Evolutionary conservation across 352 stramenopile species (phyloP), one percentile per base, ranked within the genome.

Genomic region (Hyaloperonospora arabidopsidis): DNA sequence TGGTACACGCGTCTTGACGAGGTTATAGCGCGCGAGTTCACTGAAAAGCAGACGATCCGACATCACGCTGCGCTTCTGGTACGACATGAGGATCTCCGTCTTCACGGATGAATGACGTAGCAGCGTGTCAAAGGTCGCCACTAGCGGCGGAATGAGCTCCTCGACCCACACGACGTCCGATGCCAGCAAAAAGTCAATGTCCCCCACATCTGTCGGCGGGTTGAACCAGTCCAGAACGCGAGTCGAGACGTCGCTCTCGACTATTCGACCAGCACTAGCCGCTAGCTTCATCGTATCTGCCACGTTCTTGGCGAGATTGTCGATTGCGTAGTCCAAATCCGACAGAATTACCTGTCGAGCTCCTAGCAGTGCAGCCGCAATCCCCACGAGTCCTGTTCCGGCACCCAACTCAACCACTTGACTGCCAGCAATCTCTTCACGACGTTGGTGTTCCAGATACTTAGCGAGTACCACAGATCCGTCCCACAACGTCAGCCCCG

Each of bases 131-230:
- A 97, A 76, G 0, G 87, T 93, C 14, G 57, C 15, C 15, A 95
- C 87, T 17, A 97, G 79, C 25, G 89, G 84, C 2, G 67, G 55
- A 23, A 96, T 91, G 35, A 96, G 79, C 52, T 89, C 71, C 40
- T 93, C 73, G 15, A 96, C 70, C 87, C 89, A 97, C 34, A 97
- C 87, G 45, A 97, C 87, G 60, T 96, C 89, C 7, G 89, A 91
- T 21, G 84, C 86, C 21, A 97, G 45, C 23, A 97, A 67, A 17
- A 94, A 56, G 52, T 96, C 83, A 22, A 96, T 59, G 25, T 75
- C 53, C 18, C 69, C 76, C 13, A 89, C 49, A n/a, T 87, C 52
- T 4, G 45, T 68, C 2, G 61, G 67, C 13, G 79, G 74, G 12
- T 70, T 40, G 52, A 88, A 90, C 83, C 80, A 91, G 54, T 89